Percentiles rank a stretch among this genome's conserved stretches.
phyloP scores from a whole-genome alignment of 768 basidiomycete genomes.

The Amanita brunnescens region DNA sequence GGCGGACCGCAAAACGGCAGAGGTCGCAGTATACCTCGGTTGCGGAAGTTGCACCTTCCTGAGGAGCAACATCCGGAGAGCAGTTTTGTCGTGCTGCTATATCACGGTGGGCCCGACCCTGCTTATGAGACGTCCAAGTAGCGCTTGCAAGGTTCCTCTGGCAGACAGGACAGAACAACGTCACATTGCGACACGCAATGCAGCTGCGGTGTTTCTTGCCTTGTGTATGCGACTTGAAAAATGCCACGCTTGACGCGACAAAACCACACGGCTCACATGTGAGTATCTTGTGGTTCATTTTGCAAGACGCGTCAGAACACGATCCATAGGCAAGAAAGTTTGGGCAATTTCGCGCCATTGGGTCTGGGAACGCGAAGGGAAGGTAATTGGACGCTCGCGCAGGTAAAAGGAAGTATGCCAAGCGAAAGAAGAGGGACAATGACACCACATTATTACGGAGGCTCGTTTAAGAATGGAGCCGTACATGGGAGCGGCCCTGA shows the following conservation, averaged over 20 bases:
- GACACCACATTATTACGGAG: background rate
- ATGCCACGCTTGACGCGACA: constrained; percentile 9
- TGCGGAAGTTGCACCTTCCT: constrained; percentile 1
- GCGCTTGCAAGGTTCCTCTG: constrained; percentile 2
- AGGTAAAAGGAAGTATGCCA: background rate
- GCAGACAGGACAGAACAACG: constrained; percentile 7
- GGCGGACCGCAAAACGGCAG: constrained; percentile 19
- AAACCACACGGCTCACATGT: constrained; percentile 16
- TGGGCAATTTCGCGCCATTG: constrained; percentile 10
- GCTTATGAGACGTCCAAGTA: background rate
- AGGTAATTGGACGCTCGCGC: background rate
- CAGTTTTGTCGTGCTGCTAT: background rate
- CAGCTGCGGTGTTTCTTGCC: constrained; percentile 11
- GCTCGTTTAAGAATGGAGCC: background rate
- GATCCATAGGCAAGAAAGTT: constrained; percentile 11
- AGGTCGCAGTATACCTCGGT: constrained; percentile 16
- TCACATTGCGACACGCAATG: constrained; percentile 1
- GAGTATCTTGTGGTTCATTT: constrained; percentile 11
- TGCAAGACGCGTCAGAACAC: constrained; percentile 11
- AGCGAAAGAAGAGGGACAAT: background rate
- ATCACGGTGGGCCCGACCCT: background rate
- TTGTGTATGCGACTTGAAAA: constrained; percentile 11
- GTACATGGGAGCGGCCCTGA: background rate
- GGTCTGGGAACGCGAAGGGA: background rate
- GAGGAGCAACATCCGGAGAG: constrained; percentile 13